These are phyloP conservation scores for Amaranthus hypochondriacus DNA, from an alignment of 148 eudicot genomes.

Conservation along the genomic window DNA sequence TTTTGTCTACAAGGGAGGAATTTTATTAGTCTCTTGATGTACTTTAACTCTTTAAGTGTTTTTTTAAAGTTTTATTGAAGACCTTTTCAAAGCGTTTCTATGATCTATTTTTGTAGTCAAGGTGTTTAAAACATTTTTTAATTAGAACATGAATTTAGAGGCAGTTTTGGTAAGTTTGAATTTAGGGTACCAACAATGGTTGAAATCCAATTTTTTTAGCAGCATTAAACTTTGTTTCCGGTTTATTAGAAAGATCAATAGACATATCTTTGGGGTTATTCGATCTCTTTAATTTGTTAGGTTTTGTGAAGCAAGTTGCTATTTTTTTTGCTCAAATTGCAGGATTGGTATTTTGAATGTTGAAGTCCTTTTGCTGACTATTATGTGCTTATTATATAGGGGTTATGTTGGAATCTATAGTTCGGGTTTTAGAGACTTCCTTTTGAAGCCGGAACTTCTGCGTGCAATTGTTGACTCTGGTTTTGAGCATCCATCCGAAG, in stretches of 20 bases:
- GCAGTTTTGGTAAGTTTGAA: not conserved
- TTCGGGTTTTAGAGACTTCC: conserved; percentile 70
- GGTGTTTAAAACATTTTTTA: too few species aligned
- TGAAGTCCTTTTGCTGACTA: conserved; percentile 8
- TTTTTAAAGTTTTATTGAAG: too few species aligned
- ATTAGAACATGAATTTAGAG: too few species aligned
- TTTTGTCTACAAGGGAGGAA: not conserved
- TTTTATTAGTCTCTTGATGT: too few species aligned
- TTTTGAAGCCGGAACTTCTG: conserved; percentile 62
- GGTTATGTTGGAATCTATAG: conserved; percentile 65
- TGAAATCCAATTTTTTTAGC: not conserved
- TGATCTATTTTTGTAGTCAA: too few species aligned
- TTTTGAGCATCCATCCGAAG: conserved; percentile 72
- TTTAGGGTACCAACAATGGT: not conserved
- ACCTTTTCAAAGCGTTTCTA: too few species aligned
- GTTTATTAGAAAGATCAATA: too few species aligned
- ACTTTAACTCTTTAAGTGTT: too few species aligned
- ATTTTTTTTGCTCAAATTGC: not conserved
- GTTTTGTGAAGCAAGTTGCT: too few species aligned
- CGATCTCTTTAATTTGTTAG: too few species aligned
- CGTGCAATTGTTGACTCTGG: conserved; percentile 68
- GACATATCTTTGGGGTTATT: too few species aligned
- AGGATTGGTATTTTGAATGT: not conserved
- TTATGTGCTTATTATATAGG: conserved; percentile 23
- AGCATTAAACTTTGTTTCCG: not conserved